A percentile compares a stretch with the other conserved stretches of the same genome.
These are phyloP conservation scores for Incumbomyces delicatus DNA, from an alignment of 2,329 filamentous ascomycete species.

Conservation along the genomic window DNA sequence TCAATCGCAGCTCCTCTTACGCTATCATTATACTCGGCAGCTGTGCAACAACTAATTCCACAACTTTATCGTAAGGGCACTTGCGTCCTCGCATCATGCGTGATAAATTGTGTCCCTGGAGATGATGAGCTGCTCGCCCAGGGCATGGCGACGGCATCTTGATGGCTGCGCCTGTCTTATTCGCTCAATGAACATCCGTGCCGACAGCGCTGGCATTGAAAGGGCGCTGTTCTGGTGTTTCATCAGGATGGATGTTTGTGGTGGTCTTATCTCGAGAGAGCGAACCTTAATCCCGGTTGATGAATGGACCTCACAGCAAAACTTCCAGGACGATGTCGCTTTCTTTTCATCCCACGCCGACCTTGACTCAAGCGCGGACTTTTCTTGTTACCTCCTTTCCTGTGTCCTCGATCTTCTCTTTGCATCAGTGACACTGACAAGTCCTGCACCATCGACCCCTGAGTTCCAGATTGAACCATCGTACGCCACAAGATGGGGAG, in stretches of 20 bases:
- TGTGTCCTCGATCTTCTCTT: slow-evolving; percentile 43
- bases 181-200: slow-evolving; percentile 42
- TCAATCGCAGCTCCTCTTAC: slow-evolving; percentile 39
- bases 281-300: slow-evolving; percentile 41
- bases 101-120: slow-evolving; percentile 46
- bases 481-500: slow-evolving; percentile 39
- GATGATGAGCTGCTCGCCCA: slow-evolving; percentile 40
- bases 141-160: slow-evolving; percentile 47
- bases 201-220: slow-evolving; percentile 41
- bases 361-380: slow-evolving; percentile 49
- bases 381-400: slow-evolving; percentile 48
- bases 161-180: slow-evolving; percentile 48
- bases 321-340: slow-evolving; percentile 24
- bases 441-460: too few species aligned
- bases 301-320: slow-evolving; percentile 37
- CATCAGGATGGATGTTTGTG: slow-evolving; percentile 49
- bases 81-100: slow-evolving; percentile 43
- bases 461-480: too few species aligned
- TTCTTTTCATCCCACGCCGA: not conserved
- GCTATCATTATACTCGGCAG: slow-evolving; percentile 45
- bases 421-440: too few species aligned
- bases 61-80: slow-evolving; percentile 39
- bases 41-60: slow-evolving; percentile 41
- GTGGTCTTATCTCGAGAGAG: slow-evolving; percentile 45
- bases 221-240: slow-evolving; percentile 52